Percentiles rank a stretch among this genome's conserved stretches.
phyloP scores from a whole-genome alignment of 2,329 filamentous ascomycete genomes.

The Neonectria coccinea region DNA sequence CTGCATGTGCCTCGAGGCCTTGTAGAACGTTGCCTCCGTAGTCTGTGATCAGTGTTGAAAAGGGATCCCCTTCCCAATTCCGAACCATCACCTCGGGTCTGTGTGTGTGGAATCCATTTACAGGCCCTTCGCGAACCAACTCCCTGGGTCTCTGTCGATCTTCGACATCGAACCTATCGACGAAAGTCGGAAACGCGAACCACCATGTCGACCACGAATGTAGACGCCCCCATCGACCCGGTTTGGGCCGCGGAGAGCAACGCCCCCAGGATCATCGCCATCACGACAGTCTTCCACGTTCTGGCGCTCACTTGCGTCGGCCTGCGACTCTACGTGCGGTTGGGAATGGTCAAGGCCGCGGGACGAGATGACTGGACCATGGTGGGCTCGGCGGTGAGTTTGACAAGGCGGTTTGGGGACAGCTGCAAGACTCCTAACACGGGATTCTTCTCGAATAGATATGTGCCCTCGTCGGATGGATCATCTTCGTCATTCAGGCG shows the following conservation, averaged over 20 bases:
- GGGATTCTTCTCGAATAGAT: conserved; percentile 7
- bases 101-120: neutral
- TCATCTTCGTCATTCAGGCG: conserved; percentile 30
- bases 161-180: neutral
- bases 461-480: conserved; percentile 29
- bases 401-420: neutral
- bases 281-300: conserved; percentile 25
- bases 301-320: conserved; percentile 21
- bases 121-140: conserved; percentile 5
- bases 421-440: neutral
- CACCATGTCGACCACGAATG: conserved; percentile 7
- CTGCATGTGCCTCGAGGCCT: neutral
- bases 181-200: neutral
- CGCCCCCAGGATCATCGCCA: conserved; percentile 22
- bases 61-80: neutral
- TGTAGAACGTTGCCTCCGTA: neutral
- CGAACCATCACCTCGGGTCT: neutral
- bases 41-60: conserved; percentile 8
- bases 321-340: conserved; percentile 28
- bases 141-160: conserved; percentile 2
- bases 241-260: conserved; percentile 31
- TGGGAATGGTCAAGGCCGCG: conserved; percentile 24
- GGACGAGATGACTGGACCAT: conserved; percentile 36
- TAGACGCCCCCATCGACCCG: conserved; percentile 10
- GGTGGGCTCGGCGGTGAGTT: conserved; percentile 26